Evolutionary conservation across 352 stramenopile species (phyloP).

Genomic region (Pythium vanterpoolii): DNA sequence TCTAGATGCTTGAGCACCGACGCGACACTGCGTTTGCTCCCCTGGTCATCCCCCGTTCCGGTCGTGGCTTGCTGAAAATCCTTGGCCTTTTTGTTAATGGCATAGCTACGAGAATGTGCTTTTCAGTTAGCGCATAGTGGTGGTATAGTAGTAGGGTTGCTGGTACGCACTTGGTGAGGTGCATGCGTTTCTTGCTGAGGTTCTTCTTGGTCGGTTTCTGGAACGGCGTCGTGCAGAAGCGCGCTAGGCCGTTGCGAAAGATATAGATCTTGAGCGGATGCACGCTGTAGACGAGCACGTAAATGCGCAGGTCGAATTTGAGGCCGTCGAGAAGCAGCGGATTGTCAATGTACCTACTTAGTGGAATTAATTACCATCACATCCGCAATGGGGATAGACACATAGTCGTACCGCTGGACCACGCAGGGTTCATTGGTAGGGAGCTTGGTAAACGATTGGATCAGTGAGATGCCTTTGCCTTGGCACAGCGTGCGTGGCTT

Average conservation of each 20-base stretch:
- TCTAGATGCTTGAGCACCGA: constrained; percentile 34
- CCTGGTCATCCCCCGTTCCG: constrained; percentile 20
- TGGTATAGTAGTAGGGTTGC: background rate
- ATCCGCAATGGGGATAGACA: too few relatives aligned
- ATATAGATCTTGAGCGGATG: constrained; percentile 80
- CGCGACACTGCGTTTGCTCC: constrained; percentile 36
- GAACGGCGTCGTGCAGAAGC: constrained; percentile 68
- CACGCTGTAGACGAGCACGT: constrained; percentile 58
- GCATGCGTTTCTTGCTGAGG: constrained; percentile 40
- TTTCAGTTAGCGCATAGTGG: background rate
- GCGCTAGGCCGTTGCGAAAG: constrained; percentile 82
- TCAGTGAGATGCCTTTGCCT: constrained; percentile 41
- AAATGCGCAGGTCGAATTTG: constrained; percentile 94
- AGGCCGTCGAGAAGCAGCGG: constrained; percentile 90
- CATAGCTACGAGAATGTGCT: constrained; percentile 26
- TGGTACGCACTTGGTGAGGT: constrained; percentile 39
- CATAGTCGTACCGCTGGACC: constrained; percentile 35
- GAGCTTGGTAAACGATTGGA: constrained; percentile 35
- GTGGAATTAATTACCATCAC: background rate
- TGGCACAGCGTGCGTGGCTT: constrained; percentile 41
- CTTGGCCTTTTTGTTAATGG: constrained; percentile 46
- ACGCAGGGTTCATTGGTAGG: constrained; percentile 35
- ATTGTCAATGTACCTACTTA: constrained; percentile 87
- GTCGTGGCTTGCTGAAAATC: constrained; percentile 29
- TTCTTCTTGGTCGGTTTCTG: constrained; percentile 34